phyloP scores from a whole-genome alignment of 768 basidiomycete genomes.

The Thelephora aurantiotincta region DNA sequence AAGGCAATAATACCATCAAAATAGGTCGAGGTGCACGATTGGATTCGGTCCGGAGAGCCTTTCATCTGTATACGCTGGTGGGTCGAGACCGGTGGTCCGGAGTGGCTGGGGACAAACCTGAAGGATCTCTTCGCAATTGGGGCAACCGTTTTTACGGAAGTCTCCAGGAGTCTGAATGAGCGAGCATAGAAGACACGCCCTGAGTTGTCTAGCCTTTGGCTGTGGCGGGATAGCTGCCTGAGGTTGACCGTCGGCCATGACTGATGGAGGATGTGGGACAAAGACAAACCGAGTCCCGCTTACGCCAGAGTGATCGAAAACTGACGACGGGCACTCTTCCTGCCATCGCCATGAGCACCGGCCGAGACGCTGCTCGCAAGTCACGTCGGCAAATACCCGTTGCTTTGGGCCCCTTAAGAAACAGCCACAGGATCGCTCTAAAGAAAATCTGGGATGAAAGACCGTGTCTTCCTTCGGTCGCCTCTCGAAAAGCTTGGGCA shows the following conservation, averaged over 20 bases:
- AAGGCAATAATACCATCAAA: slow-evolving; percentile 89
- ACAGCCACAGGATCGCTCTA: not conserved
- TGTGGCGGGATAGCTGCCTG: slow-evolving; percentile 36
- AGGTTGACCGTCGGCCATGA: slow-evolving; percentile 3
- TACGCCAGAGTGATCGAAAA: no score
- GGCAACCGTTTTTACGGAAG: slow-evolving; percentile 79
- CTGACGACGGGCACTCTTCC: not conserved
- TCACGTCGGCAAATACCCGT: not conserved
- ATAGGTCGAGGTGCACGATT: slow-evolving; percentile 77
- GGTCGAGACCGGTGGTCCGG: not conserved
- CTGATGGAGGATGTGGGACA: no score
- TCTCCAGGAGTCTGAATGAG: slow-evolving; percentile 75
- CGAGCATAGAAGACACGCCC: slow-evolving; percentile 91
- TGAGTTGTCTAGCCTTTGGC: slow-evolving; percentile 57
- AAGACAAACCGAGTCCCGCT: no score
- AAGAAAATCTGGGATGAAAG: not conserved
- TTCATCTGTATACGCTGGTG: slow-evolving; percentile 49
- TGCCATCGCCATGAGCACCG: not conserved
- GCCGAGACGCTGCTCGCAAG: not conserved
- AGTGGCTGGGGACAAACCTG: slow-evolving; percentile 40
- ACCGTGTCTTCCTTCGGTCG: not conserved
- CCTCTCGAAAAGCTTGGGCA: not conserved
- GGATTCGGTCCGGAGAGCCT: slow-evolving; percentile 69
- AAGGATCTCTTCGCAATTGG: slow-evolving; percentile 93
- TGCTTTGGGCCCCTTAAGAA: no score